These are phyloP conservation scores for Quercus suber DNA, from an alignment of 306 rosid species.

Conservation along the genomic window DNA sequence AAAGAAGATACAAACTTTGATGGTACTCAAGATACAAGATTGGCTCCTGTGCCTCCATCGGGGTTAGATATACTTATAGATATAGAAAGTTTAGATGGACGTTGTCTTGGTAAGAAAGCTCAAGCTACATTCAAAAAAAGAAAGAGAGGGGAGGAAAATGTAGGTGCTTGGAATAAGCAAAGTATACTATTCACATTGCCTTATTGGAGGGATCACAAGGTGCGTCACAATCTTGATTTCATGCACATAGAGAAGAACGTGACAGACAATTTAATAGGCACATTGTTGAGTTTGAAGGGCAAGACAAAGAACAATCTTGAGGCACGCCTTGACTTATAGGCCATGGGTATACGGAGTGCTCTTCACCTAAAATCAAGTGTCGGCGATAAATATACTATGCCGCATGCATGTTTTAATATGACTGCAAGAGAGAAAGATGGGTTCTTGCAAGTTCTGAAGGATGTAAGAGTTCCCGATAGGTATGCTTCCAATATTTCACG, in stretches of 20 bases:
- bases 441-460: not conserved
- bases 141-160: too few species aligned
- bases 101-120: too few species aligned
- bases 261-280: not conserved
- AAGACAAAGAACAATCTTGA: not conserved
- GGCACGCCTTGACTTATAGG: not conserved
- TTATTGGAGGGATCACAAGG: not conserved
- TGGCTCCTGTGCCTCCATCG: too few species aligned
- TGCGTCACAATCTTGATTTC: not conserved
- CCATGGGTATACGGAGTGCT: not conserved
- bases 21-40: too few species aligned
- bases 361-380: not conserved
- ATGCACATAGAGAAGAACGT: not conserved
- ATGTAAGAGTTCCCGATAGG: not conserved
- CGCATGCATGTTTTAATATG: not conserved
- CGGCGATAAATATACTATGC: not conserved
- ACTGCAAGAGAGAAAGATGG: not conserved
- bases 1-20: not conserved
- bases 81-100: too few species aligned
- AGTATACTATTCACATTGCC: not conserved
- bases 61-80: not conserved
- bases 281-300: not conserved
- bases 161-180: not conserved
- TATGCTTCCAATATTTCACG: too few species aligned
- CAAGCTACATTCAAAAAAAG: too few species aligned